These are phyloP conservation scores for Warburgia ugandensis DNA, from an alignment of 164 flowering plant genomes.

Conservation along the genomic window DNA sequence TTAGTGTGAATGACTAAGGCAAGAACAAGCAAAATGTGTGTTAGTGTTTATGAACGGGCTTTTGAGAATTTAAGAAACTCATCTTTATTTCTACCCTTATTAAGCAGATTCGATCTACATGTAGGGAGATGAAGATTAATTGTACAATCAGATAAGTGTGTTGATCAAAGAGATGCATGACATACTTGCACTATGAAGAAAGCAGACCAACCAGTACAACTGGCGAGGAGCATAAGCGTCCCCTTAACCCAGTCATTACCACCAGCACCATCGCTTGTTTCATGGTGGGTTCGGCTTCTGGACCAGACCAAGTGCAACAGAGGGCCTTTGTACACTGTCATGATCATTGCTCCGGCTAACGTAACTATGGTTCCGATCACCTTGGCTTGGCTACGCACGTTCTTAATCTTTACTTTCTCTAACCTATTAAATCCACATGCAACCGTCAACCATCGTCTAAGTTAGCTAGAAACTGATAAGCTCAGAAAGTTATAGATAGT, in stretches of 20 bases:
- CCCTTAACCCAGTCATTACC: slow-evolving; percentile 48
- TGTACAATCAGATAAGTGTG: no score
- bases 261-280: slow-evolving; percentile 3
- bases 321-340: slow-evolving; percentile 93
- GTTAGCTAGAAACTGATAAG: not conserved
- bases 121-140: not conserved
- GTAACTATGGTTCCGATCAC: slow-evolving; percentile 66
- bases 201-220: slow-evolving; percentile 56
- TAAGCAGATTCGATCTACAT: not conserved
- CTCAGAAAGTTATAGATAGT: not conserved
- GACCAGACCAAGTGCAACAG: slow-evolving; percentile 32
- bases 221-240: slow-evolving; percentile 50
- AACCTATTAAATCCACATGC: slow-evolving; percentile 33
- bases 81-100: not conserved
- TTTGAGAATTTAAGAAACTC: no score
- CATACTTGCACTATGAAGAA: slow-evolving; percentile 78
- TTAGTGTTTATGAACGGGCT: no score
- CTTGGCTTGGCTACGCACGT: slow-evolving; percentile 56
- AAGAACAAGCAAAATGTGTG: no score
- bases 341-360: slow-evolving; percentile 70
- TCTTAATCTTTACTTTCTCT: slow-evolving; percentile 60
- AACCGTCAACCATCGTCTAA: not conserved
- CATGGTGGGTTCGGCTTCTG: slow-evolving; percentile 17
- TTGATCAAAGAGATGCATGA: no score
- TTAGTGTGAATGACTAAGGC: slow-evolving; percentile 59